phyloP scores from a whole-genome alignment of 75 land plant species.

The Picea sitchensis region DNA sequence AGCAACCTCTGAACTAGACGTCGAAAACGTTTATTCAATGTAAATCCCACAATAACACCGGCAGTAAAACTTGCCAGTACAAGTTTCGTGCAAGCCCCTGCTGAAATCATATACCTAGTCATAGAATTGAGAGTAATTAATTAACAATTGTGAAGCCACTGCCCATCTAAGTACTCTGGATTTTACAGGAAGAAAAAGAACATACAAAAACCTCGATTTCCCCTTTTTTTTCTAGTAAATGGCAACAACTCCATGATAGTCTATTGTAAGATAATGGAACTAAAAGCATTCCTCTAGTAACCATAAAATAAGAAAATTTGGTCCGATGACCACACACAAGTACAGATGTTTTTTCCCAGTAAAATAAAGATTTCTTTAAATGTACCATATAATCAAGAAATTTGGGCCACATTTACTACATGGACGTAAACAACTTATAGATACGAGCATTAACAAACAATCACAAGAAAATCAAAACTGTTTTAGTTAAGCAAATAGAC shows the following conservation, averaged over 20 bases:
- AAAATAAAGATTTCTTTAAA: not conserved
- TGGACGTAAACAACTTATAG: not conserved
- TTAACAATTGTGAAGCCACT: not conserved
- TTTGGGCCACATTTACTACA: not conserved
- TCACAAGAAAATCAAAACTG: not conserved
- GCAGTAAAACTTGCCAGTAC: conserved; percentile 38
- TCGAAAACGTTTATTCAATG: conserved; percentile 37
- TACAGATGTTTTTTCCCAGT: not conserved
- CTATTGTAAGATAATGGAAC: not conserved
- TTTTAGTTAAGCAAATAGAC: not conserved
- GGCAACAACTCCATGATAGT: not conserved
- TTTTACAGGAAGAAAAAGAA: not conserved
- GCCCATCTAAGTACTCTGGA: not conserved
- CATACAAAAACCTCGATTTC: not conserved
- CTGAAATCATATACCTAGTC: conserved; percentile 39
- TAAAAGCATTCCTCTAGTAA: not conserved
- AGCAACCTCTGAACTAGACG: conserved; percentile 38
- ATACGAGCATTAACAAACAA: not conserved
- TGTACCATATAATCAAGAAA: not conserved
- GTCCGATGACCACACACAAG: not conserved
- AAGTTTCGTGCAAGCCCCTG: conserved; percentile 55
- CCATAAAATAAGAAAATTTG: not conserved
- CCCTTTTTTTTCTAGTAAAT: not conserved
- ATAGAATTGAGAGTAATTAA: not conserved
- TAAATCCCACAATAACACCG: conserved; percentile 55